These are phyloP conservation scores for Rhodotorula kratochvilovae DNA, from an alignment of 768 basidiomycete genomes.

Conservation along the genomic window DNA sequence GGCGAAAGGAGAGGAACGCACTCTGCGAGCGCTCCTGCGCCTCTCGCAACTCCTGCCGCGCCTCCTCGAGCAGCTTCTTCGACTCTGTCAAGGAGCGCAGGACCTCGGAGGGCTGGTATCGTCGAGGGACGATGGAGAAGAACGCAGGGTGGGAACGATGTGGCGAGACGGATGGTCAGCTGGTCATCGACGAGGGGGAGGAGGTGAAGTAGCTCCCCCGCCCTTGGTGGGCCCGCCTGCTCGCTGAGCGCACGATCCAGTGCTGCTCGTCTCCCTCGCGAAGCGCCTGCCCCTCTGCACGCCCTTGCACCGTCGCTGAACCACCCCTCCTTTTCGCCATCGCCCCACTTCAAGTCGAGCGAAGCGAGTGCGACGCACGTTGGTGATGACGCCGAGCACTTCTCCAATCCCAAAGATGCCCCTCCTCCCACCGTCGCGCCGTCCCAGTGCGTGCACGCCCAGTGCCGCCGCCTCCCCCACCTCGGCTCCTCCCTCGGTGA, in stretches of 20 bases:
- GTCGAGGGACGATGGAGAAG: too few species aligned
- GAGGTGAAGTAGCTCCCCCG: too few species aligned
- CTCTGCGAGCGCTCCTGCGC: constrained; percentile 60
- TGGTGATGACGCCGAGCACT: constrained; percentile 67
- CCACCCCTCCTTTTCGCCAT: neutral
- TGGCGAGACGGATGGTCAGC: too few species aligned
- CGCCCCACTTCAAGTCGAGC: neutral
- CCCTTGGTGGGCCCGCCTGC: too few species aligned
- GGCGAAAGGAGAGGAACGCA: neutral
- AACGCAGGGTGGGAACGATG: too few species aligned
- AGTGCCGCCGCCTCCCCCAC: neutral
- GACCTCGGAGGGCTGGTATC: constrained; percentile 75
- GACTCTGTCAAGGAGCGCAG: constrained; percentile 75
- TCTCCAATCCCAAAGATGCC: constrained; percentile 77
- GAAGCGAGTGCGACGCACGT: constrained; percentile 53
- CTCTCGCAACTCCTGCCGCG: constrained; percentile 68
- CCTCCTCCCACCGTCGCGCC: neutral
- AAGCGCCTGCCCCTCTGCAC: too few species aligned
- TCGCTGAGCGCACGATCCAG: too few species aligned
- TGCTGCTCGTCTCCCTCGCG: too few species aligned
- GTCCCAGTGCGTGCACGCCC: neutral
- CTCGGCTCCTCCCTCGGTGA: neutral
- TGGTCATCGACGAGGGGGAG: too few species aligned
- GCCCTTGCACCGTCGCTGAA: too few species aligned
- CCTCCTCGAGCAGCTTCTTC: constrained; percentile 68